Conservation (phyloP, 2,329 filamentous ascomycete species). For the Fusarium oligoseptatum region DNA sequence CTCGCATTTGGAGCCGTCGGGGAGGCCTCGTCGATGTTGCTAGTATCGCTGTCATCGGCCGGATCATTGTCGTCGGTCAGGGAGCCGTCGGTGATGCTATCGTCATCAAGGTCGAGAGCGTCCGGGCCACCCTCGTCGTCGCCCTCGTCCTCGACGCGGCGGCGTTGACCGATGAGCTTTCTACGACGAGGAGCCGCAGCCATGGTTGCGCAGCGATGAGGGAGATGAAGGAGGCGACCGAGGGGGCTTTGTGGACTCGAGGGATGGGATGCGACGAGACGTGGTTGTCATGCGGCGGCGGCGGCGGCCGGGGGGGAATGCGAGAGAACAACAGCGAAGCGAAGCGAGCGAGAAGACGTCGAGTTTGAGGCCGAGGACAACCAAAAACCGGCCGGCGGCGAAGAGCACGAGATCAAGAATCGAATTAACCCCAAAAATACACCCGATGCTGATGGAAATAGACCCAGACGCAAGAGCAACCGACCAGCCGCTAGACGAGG, state of each 20-base stretch:
- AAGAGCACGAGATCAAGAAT: slow-evolving; percentile 37
- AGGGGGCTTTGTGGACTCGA: slow-evolving; percentile 49
- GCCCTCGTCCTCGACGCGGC: slow-evolving; percentile 77
- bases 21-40: slow-evolving; percentile 69
- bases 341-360: slow-evolving; percentile 21
- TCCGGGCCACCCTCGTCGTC: slow-evolving; percentile 74
- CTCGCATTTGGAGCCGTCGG: slow-evolving; percentile 60
- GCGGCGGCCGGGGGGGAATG: slow-evolving; percentile 32
- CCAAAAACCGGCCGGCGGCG: slow-evolving; percentile 47
- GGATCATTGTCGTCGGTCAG: slow-evolving; percentile 73
- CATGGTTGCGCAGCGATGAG: slow-evolving; percentile 49
- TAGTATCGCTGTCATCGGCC: slow-evolving; percentile 74
- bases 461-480: slow-evolving; percentile 35
- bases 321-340: slow-evolving; percentile 32
- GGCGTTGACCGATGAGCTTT: slow-evolving; percentile 75
- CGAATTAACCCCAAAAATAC: slow-evolving; percentile 31
- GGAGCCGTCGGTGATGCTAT: slow-evolving; percentile 75
- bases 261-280: slow-evolving; percentile 42
- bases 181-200: slow-evolving; percentile 66
- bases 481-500: slow-evolving; percentile 45
- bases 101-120: slow-evolving; percentile 71
- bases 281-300: slow-evolving; percentile 48
- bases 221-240: slow-evolving; percentile 47
- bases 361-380: slow-evolving; percentile 37
- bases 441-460: slow-evolving; percentile 38